Evolutionary conservation across 2,329 filamentous ascomycete genomes (phyloP).

Genomic region (Aspergillus pseudoterreus): DNA sequence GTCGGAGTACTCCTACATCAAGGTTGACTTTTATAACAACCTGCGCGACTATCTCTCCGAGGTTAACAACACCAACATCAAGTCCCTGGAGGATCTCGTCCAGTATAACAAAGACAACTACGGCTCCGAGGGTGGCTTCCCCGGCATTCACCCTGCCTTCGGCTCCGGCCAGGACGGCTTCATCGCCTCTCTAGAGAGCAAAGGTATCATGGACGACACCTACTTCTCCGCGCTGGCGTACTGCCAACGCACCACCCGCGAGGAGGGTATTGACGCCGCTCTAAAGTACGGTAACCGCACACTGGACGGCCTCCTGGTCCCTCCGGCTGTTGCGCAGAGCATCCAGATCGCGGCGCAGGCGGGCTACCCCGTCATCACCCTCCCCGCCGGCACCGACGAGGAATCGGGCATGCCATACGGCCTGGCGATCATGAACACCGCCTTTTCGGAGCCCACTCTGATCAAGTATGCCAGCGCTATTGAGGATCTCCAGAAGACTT

Average conservation of each 20-base stretch:
- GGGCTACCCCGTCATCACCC: slow-evolving; percentile 68
- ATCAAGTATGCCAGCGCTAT: slow-evolving; percentile 62
- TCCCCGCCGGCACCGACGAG: slow-evolving; percentile 59
- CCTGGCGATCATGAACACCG: slow-evolving; percentile 58
- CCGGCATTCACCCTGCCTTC: slow-evolving; percentile 61
- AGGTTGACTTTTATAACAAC: slow-evolving; percentile 60
- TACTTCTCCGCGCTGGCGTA: slow-evolving; percentile 66
- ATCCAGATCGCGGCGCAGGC: slow-evolving; percentile 71
- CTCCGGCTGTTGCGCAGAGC: slow-evolving; percentile 64
- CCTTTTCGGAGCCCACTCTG: slow-evolving; percentile 57
- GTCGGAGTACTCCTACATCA: slow-evolving; percentile 70
- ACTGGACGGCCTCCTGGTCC: slow-evolving; percentile 64
- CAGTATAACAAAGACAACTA: slow-evolving; percentile 60
- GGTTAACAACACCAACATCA: slow-evolving; percentile 58
- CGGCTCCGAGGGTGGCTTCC: slow-evolving; percentile 63
- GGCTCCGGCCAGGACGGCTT: slow-evolving; percentile 69
- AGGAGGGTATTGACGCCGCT: slow-evolving; percentile 68
- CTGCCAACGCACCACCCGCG: slow-evolving; percentile 54
- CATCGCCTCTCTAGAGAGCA: slow-evolving; percentile 58
- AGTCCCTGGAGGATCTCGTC: slow-evolving; percentile 62
- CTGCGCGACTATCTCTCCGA: slow-evolving; percentile 61
- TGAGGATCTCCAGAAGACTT: slow-evolving; percentile 53
- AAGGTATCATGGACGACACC: slow-evolving; percentile 59
- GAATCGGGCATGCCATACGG: slow-evolving; percentile 60
- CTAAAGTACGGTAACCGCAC: slow-evolving; percentile 45